Percentiles rank a stretch among this genome's conserved stretches.
Evolutionary conservation across 2,329 filamentous ascomycete species (phyloP).

Genomic region (Tolypocladium inflatum): DNA sequence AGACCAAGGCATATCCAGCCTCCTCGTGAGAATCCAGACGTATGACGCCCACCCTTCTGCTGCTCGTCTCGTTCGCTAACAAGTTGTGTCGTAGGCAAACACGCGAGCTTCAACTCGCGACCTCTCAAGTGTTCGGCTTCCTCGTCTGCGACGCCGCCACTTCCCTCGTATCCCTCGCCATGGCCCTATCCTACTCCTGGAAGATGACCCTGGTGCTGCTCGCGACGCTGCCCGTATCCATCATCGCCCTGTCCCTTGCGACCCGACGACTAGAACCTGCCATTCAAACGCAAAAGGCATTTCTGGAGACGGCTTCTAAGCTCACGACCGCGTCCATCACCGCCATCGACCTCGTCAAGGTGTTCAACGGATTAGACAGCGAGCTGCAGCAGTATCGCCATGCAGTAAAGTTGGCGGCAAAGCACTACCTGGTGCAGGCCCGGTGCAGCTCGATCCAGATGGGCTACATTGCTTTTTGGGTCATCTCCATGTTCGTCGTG

Average conservation of each 20-base stretch:
- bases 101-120: slow-evolving; percentile 70
- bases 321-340: slow-evolving; percentile 58
- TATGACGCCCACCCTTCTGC: slow-evolving; percentile 29
- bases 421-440: slow-evolving; percentile 58
- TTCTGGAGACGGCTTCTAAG: slow-evolving; percentile 63
- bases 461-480: slow-evolving; percentile 63
- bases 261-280: slow-evolving; percentile 53
- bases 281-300: slow-evolving; percentile 58
- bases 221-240: slow-evolving; percentile 60
- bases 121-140: slow-evolving; percentile 70
- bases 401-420: slow-evolving; percentile 47
- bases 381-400: slow-evolving; percentile 58
- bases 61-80: not conserved
- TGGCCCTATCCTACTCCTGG: slow-evolving; percentile 78
- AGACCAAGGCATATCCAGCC: slow-evolving; percentile 59
- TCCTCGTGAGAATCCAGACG: slow-evolving; percentile 66
- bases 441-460: slow-evolving; percentile 62
- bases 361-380: slow-evolving; percentile 64
- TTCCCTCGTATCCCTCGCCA: slow-evolving; percentile 51
- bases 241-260: slow-evolving; percentile 48
- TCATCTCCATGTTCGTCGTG: slow-evolving; percentile 70
- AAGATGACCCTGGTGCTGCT: slow-evolving; percentile 73
- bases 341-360: slow-evolving; percentile 79
- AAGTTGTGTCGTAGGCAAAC: slow-evolving; percentile 51
- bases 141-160: slow-evolving; percentile 56